Evolutionary conservation across 2,329 filamentous ascomycete genomes (phyloP).

Genomic region (Fusarium bactridioides): DNA sequence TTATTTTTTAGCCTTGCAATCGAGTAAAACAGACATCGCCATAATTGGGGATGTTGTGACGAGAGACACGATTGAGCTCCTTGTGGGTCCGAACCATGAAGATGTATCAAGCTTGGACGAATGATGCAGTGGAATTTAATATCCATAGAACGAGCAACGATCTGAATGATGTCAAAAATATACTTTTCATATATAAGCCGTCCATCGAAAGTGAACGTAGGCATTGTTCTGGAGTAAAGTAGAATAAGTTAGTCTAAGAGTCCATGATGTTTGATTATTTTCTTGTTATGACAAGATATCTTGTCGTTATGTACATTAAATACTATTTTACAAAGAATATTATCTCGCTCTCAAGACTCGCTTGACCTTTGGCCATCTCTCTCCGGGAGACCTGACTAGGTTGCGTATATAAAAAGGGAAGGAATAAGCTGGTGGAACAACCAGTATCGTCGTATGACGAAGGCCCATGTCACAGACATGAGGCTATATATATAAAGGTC

Average conservation of each 20-base stretch:
- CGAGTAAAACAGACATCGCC: conserved; percentile 5
- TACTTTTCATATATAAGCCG: not conserved
- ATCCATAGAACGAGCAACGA: conserved; percentile 43
- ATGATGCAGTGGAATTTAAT: conserved; percentile 27
- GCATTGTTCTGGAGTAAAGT: not conserved
- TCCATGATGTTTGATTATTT: not conserved
- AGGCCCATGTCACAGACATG: conserved; percentile 29
- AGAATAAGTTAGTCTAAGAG: not conserved
- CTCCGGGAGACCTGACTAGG: conserved; percentile 14
- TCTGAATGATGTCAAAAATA: conserved; percentile 25
- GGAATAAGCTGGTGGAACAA: conserved; percentile 14
- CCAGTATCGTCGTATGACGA: conserved; percentile 32
- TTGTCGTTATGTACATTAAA: conserved; percentile 24
- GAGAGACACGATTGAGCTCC: conserved; percentile 28
- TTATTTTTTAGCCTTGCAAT: conserved; percentile 31
- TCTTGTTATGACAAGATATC: not conserved
- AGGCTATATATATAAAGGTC: conserved; percentile 4
- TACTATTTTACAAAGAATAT: conserved; percentile 33
- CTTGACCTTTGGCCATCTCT: conserved; percentile 1
- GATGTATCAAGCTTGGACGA: conserved; percentile 15
- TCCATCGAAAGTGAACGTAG: not conserved
- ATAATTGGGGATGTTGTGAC: conserved; percentile 12
- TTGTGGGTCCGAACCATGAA: conserved; percentile 1
- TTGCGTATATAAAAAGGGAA: not conserved
- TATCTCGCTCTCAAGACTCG: conserved; percentile 16